Evolutionary conservation across 805 yeast genomes (phyloP), one percentile per base, ranked within the genome.

Genomic region (Spathaspora passalidarum): DNA sequence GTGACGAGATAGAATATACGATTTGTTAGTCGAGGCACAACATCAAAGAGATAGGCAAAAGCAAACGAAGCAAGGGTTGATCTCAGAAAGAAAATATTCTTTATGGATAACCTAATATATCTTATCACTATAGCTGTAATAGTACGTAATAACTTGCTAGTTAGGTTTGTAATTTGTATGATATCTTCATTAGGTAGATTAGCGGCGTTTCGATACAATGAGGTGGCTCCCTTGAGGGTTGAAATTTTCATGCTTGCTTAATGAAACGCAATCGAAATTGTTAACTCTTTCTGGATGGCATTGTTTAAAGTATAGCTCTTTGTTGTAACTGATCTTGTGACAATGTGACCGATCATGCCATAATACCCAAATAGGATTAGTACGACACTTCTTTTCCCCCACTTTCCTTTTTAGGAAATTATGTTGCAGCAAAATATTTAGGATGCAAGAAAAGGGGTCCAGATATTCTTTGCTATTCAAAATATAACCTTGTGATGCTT

Each of bases 1-100:
- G 37, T 38, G 32, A 49, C 32, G 11, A 46, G 37, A 44, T 18
- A 44, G 35, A 26, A 29, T 35, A 44, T 7, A 35, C 29, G 26
- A 38, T 51, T 45, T n/a, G 59, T 38, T 5, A 57, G 41, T 42
- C 52, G 58, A 19, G 68, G 68, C 6, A 59, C 40, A 17, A 53
- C 52, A 18, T 63, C 58, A 42, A 59, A 63, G 11, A 61, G 32
- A 42, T 62, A 62, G 11, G 68, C 60, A 20, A 60, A 56, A 10
- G 57, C 25, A 42, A 61, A 62, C 6, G 68, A 21, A 9, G 14
- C 36, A 10, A 45, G 25, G 11, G 37, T 21, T 11, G 48, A 45
- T 26, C 21, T 17, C 23, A 35, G 48, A 7, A 32, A 25, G 32
- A 44, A 38, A 29, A 29, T 17, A 29, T 29, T 9, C 16, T 29